phyloP scores from a whole-genome alignment of 2,329 filamentous ascomycete genomes.

The Penicillium sclerotiorum region DNA sequence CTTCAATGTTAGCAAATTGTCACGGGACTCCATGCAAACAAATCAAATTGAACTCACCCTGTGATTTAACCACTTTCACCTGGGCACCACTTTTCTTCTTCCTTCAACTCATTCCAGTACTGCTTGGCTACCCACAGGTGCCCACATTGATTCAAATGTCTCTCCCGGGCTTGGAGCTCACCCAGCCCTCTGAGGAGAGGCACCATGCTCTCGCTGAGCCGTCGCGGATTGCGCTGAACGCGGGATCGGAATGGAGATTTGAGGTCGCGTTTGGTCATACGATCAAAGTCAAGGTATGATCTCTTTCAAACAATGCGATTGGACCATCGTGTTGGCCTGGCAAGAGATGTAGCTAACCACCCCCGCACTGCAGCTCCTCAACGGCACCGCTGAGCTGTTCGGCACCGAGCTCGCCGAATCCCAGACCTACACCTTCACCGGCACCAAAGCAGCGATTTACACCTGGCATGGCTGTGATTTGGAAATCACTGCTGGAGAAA shows the following conservation, averaged over 20 bases:
- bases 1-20: neutral
- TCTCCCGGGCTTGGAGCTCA: constrained; percentile 72
- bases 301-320: neutral
- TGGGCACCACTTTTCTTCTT: neutral
- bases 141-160: constrained; percentile 57
- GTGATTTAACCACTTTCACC: neutral
- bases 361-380: constrained; percentile 59
- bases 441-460: constrained; percentile 82
- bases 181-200: constrained; percentile 59
- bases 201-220: constrained; percentile 41
- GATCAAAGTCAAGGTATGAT: constrained; percentile 56
- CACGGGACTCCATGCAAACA: constrained; percentile 9
- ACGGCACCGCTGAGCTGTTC: constrained; percentile 88
- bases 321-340: neutral
- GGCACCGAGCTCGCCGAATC: constrained; percentile 87
- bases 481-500: constrained; percentile 68
- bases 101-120: neutral
- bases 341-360: constrained; percentile 6
- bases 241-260: constrained; percentile 78
- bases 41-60: too few relatives aligned
- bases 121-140: neutral
- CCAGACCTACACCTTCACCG: constrained; percentile 77
- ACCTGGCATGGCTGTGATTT: constrained; percentile 90
- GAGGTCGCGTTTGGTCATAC: constrained; percentile 62
- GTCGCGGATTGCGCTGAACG: constrained; percentile 58